phyloP scores from a whole-genome alignment of 179 eudicot genomes.

The Beta macrorhiza region DNA sequence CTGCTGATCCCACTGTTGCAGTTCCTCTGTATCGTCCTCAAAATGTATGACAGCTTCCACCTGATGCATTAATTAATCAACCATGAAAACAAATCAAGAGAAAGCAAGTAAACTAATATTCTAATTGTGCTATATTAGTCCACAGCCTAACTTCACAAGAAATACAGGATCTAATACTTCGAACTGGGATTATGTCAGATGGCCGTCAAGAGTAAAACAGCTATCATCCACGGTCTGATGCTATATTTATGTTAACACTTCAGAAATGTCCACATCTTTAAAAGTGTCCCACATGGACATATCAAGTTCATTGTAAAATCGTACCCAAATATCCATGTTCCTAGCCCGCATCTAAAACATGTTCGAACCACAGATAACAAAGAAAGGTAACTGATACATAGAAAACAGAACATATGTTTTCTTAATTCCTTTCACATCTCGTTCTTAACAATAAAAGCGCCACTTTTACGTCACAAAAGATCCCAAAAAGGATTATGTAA shows the following conservation, averaged over 20 bases:
- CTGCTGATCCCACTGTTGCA: conserved; percentile 99
- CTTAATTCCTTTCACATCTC: not conserved
- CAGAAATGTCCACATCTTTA: not conserved
- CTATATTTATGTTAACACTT: not conserved
- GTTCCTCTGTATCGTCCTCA: conserved; percentile 93
- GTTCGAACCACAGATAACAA: not conserved
- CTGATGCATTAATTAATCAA: conserved; percentile 35
- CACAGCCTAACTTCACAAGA: not conserved
- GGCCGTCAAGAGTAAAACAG: not conserved
- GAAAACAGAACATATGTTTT: not conserved
- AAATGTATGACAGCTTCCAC: conserved; percentile 98
- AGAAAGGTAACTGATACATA: not conserved
- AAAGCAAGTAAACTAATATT: not conserved
- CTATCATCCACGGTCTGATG: not conserved
- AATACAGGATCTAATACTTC: not conserved
- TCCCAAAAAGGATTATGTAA: not conserved
- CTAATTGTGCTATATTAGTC: not conserved
- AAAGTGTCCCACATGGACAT: not conserved
- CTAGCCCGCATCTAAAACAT: not conserved
- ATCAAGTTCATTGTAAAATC: not conserved
- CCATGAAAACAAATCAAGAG: not conserved
- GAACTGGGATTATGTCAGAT: not conserved
- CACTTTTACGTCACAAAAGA: not conserved
- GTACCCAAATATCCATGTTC: not conserved
- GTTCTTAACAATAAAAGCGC: not conserved